Percentiles rank a stretch among this genome's conserved stretches.
These are phyloP conservation scores for Tolypocladium inflatum DNA, from an alignment of 2,329 filamentous ascomycete genomes.

Conservation along the genomic window DNA sequence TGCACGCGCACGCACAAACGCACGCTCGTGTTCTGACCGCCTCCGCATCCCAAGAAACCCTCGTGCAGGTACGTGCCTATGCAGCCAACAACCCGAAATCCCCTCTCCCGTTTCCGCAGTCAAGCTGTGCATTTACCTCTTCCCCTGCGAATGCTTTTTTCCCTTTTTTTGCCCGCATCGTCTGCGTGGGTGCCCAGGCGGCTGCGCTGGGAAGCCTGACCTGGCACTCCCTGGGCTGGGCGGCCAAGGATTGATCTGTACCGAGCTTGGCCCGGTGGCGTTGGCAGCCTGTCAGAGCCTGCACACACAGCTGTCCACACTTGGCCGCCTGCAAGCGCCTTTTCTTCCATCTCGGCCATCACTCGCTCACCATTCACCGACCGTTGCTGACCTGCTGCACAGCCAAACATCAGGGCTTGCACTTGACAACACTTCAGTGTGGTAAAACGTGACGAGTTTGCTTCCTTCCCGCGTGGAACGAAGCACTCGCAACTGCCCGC, in stretches of 20 bases:
- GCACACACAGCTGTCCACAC: background rate
- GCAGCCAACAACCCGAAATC: background rate
- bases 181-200: background rate
- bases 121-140: background rate
- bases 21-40: background rate
- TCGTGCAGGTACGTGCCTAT: background rate
- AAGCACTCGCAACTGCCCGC: constrained; percentile 9
- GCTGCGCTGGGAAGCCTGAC: background rate
- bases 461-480: constrained; percentile 12
- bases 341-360: background rate
- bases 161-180: background rate
- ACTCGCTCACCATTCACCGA: background rate
- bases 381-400: background rate
- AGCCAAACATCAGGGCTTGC: background rate
- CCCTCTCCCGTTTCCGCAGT: background rate
- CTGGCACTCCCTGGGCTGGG: background rate
- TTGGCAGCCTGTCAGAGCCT: constrained; percentile 3
- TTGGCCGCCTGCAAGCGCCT: background rate
- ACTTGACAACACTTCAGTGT: background rate
- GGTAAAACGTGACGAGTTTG: background rate
- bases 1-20: background rate
- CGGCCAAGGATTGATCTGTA: background rate
- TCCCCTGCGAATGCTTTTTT: background rate
- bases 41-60: background rate
- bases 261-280: constrained; percentile 10